Conservation (phyloP, 306 rosid genomes). For the Pterocarpus santalinus region DNA sequence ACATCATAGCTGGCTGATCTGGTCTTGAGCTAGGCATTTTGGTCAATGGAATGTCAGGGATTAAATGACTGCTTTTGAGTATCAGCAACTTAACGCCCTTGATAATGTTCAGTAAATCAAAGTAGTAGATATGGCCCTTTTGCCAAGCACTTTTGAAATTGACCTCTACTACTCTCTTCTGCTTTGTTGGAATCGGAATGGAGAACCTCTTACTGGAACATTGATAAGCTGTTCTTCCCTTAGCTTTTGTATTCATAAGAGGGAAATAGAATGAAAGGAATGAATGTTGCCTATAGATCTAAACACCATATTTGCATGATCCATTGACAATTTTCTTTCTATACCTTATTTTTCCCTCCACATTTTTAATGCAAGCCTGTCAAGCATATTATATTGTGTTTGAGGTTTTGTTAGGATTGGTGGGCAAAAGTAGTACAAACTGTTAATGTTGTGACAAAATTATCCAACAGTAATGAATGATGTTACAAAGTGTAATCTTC, state of each 20-base stretch:
- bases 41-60: background rate
- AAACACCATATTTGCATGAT: background rate
- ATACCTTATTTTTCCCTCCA: background rate
- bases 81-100: background rate
- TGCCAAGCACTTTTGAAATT: too few species aligned
- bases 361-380: background rate
- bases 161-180: too few species aligned
- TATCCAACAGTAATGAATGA: background rate
- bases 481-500: conserved; percentile 11
- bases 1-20: background rate
- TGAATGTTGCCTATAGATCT: background rate
- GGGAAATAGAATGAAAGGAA: conserved; percentile 1
- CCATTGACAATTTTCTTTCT: conserved; percentile 3
- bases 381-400: conserved; percentile 17
- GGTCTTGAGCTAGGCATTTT: background rate
- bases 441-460: conserved; percentile 12
- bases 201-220: too few species aligned
- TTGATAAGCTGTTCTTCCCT: background rate
- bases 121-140: too few species aligned
- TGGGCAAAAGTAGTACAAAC: background rate
- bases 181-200: too few species aligned
- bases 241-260: background rate
- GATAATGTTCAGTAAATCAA: too few species aligned
- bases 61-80: background rate
- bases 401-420: conserved; percentile 14